Percentiles rank a stretch among this genome's conserved stretches.
Conservation (phyloP, 441 rosid genomes). For the Aleurites moluccanus region DNA sequence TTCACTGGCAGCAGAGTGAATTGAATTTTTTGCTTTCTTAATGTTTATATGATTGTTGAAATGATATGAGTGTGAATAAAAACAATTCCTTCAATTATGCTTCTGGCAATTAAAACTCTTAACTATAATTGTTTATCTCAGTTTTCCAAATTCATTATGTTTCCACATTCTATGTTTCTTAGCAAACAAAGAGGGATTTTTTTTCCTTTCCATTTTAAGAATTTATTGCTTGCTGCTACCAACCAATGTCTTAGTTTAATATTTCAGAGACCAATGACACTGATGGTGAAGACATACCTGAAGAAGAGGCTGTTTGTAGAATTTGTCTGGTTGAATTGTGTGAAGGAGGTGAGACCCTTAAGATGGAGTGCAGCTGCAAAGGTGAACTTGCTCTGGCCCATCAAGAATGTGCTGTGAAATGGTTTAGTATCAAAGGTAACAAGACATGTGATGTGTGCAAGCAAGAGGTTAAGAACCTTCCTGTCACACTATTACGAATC, state of each 20-base stretch:
- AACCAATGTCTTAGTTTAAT: slow-evolving; percentile 30
- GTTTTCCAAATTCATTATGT: background rate
- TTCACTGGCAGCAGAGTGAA: background rate
- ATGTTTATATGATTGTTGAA: background rate
- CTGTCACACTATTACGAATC: slow-evolving; percentile 82
- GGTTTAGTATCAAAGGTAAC: slow-evolving; percentile 98
- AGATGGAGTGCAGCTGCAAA: slow-evolving; percentile 99
- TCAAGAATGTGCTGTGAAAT: slow-evolving; percentile 93
- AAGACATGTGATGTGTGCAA: slow-evolving; percentile 95
- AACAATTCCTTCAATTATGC: background rate
- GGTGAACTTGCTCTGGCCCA: slow-evolving; percentile 98
- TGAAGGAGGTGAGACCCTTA: slow-evolving; percentile 94
- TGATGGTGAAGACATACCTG: slow-evolving; percentile 87
- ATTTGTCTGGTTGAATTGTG: slow-evolving; percentile 86
- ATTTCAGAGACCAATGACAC: slow-evolving; percentile 53
- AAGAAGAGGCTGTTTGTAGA: slow-evolving; percentile 98
- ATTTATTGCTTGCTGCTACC: slow-evolving; percentile 19
- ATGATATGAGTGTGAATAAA: background rate
- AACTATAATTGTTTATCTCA: background rate
- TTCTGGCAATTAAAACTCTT: background rate
- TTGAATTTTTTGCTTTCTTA: background rate
- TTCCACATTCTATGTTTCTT: too few relatives aligned
- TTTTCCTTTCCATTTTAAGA: background rate
- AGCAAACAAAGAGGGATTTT: background rate
- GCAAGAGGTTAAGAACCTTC: slow-evolving; percentile 86